These are phyloP conservation scores for Colletotrichum liriopes DNA, from an alignment of 2,329 filamentous ascomycete genomes.

Conservation along the genomic window DNA sequence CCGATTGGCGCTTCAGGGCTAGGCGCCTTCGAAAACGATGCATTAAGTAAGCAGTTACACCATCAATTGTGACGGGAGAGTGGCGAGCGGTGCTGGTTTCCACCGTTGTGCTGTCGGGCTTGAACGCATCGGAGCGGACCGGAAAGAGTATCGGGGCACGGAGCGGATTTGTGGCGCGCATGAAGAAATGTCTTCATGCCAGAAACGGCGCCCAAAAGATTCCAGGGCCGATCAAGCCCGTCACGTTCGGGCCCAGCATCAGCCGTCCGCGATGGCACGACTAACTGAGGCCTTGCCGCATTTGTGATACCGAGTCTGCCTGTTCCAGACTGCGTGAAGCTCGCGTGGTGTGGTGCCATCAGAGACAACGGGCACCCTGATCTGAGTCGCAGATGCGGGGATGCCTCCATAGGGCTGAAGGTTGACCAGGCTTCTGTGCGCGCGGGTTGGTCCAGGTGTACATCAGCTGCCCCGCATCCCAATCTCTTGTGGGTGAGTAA, in stretches of 20 bases:
- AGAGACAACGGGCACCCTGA: slow-evolving; percentile 2
- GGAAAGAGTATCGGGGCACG: neutral
- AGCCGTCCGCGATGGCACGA: neutral
- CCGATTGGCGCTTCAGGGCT: neutral
- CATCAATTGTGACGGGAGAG: neutral
- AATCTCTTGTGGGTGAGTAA: neutral
- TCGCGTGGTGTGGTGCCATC: slow-evolving; percentile 4
- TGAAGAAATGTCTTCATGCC: too few species aligned
- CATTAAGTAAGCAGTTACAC: neutral
- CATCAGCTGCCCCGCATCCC: slow-evolving; percentile 27
- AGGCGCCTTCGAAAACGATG: neutral
- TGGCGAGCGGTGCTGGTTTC: slow-evolving; percentile 3
- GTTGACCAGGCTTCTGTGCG: neutral
- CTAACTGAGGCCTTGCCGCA: neutral
- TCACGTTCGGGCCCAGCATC: neutral
- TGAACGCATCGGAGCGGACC: neutral
- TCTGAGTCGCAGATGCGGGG: slow-evolving; percentile 20
- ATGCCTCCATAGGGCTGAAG: slow-evolving; percentile 30
- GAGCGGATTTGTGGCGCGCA: neutral
- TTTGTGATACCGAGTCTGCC: neutral
- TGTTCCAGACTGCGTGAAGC: slow-evolving; percentile 11
- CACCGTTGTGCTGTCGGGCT: neutral
- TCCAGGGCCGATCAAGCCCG: neutral
- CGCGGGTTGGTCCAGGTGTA: neutral
- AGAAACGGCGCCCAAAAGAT: neutral